Evolutionary conservation across 306 rosid species (phyloP), one percentile per base, ranked within the genome.

Genomic region (Quercus aquifolioides): DNA sequence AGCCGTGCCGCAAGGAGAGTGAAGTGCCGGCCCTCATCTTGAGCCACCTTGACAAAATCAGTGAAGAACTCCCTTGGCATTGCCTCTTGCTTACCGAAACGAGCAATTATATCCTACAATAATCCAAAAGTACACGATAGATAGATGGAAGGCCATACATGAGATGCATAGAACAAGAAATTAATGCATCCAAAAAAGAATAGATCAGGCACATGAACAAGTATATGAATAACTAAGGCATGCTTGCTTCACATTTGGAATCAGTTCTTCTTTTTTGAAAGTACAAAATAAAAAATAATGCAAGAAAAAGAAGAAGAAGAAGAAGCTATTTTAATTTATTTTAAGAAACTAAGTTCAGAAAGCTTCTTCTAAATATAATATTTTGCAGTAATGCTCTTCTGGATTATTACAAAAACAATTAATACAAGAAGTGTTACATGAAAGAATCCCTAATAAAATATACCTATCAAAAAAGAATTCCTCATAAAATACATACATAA

Each of bases 51-150:
- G 69, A 92, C 97, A 31, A 88, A 94, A 86, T 91, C 94, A 7
- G 90, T 89, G 79, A 94, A 91, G 80, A 92, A 94, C 25, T 92
- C 97, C 73, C 89, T 86, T 13, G 98, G 94, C 98, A 94, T 89
- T 18, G 82, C 88, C 81, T 92, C 97, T 88, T 84, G 90, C 86
- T 87, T 88, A 11, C 98, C 91, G 74, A 92, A 94, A 11, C 97
- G 90, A 20, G 94, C 97, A 77, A 91, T 94, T 76, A 94, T 94
- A 76, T 94, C 98, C 97, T 94, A 81, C 74, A 81, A 19, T 17
- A 28, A 54, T 28, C 81, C 28, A 41, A 23, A 23, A 19, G 21
- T n/a, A 67, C 52, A 63, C 2, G 17, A 63, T 35, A 63, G 69
- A 63, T 17, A 6, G 31, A 15, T 3, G 18, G 6, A 26, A 63